Evolutionary conservation across 2,329 filamentous ascomycete species (phyloP).

Genomic region (Penicillium janthinellum): DNA sequence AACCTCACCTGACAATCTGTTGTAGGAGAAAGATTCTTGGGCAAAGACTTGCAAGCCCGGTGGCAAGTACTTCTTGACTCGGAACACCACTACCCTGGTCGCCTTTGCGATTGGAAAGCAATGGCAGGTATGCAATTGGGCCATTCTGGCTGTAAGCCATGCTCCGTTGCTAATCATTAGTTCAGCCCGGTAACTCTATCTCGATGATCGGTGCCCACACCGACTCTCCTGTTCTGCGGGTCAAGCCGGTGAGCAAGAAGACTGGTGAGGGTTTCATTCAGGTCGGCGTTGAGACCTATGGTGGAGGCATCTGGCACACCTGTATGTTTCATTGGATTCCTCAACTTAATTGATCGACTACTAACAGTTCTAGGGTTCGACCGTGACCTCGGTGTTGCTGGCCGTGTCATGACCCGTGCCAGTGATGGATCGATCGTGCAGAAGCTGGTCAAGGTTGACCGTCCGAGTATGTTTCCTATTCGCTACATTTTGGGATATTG

Average conservation of each 20-base stretch:
- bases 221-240: conserved; percentile 85
- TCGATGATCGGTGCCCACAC: conserved; percentile 95
- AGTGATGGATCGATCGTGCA: conserved; percentile 74
- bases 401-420: conserved; percentile 78
- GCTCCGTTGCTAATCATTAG: conserved; percentile 1
- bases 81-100: conserved; percentile 88
- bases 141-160: background rate
- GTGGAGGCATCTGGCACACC: conserved; percentile 95
- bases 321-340: conserved; percentile 49
- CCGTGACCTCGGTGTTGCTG: conserved; percentile 86
- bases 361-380: conserved; percentile 69
- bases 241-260: conserved; percentile 95
- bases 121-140: conserved; percentile 63
- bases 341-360: background rate
- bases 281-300: conserved; percentile 94
- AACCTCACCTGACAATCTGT: background rate
- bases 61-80: conserved; percentile 94
- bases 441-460: conserved; percentile 86
- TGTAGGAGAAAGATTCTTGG: conserved; percentile 84
- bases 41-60: conserved; percentile 75
- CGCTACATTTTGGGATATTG: background rate
- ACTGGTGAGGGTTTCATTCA: conserved; percentile 84
- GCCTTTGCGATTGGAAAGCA: conserved; percentile 88
- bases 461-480: conserved; percentile 60
- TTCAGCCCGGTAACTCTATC: conserved; percentile 76